A percentile compares a stretch with the other conserved stretches of the same genome.
Conservation (phyloP, 1,139 yeast genomes). For the Debaryomyces nepalensis region DNA sequence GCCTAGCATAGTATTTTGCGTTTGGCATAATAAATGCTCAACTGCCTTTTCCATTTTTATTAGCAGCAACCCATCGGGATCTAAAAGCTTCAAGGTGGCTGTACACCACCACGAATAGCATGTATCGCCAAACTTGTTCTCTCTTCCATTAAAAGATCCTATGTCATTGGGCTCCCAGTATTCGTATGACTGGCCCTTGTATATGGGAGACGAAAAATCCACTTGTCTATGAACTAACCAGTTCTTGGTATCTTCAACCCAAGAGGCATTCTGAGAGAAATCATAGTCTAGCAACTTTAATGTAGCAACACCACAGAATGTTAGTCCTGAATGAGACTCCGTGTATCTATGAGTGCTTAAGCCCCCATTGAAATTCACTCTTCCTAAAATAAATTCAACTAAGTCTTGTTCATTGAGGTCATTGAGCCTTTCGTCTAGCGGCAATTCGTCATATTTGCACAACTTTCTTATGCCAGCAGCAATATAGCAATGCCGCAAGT, state of each 20-base stretch:
- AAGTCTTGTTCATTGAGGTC: conserved; percentile 52
- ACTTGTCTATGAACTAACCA: conserved; percentile 75
- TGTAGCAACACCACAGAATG: conserved; percentile 82
- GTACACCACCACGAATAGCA: conserved; percentile 93
- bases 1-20: conserved; percentile 72
- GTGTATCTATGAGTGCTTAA: conserved; percentile 38
- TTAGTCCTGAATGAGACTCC: conserved; percentile 88
- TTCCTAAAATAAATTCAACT: conserved; percentile 42
- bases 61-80: conserved; percentile 27
- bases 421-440: conserved; percentile 18
- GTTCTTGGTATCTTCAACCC: conserved; percentile 44
- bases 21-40: conserved; percentile 55
- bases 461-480: conserved; percentile 68
- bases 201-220: conserved; percentile 33
- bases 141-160: conserved; percentile 91
- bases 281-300: conserved; percentile 48
- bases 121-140: conserved; percentile 83
- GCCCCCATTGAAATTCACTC: conserved; percentile 71
- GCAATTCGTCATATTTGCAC: conserved; percentile 45
- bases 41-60: conserved; percentile 43
- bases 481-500: conserved; percentile 74
- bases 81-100: conserved; percentile 58
- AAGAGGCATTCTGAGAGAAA: conserved; percentile 22
- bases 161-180: conserved; percentile 48
- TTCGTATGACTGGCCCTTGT: conserved; percentile 31